Evolutionary conservation across 306 rosid genomes (phyloP).

Genomic region (Inga laurina): DNA sequence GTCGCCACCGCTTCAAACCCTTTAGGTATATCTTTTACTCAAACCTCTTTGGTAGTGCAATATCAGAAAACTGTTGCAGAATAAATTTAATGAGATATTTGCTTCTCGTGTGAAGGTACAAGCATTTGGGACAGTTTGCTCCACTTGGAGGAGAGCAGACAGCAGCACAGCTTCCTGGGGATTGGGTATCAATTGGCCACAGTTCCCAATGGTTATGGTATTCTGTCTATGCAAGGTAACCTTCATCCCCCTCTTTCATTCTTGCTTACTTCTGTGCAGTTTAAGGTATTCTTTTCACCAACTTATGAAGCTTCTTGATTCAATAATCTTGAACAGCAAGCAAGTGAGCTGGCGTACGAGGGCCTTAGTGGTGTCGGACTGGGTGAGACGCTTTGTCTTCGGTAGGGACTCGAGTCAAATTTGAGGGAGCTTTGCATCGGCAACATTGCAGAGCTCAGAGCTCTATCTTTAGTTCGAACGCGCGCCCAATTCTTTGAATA

Average conservation of each 20-base stretch:
- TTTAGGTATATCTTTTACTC: constrained; percentile 57
- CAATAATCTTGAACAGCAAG: constrained; percentile 60
- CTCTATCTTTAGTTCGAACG: background rate
- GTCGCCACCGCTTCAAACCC: constrained; percentile 92
- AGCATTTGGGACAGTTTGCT: constrained; percentile 96
- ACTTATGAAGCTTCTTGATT: constrained; percentile 24
- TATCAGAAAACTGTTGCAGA: background rate
- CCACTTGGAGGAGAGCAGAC: constrained; percentile 98
- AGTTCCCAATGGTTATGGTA: constrained; percentile 99
- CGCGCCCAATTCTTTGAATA: constrained; percentile 21
- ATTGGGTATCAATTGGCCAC: constrained; percentile 93
- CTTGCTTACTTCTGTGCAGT: background rate
- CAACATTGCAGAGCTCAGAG: background rate
- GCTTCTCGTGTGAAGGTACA: constrained; percentile 58
- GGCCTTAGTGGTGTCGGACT: constrained; percentile 82
- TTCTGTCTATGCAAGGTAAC: constrained; percentile 94
- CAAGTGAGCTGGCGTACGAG: constrained; percentile 99
- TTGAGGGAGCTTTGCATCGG: constrained; percentile 27
- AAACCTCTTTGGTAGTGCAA: background rate
- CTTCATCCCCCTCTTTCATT: background rate
- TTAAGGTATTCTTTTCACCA: constrained; percentile 17
- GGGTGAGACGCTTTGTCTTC: constrained; percentile 76
- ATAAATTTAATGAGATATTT: background rate
- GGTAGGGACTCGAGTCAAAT: constrained; percentile 93
- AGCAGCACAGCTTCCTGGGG: constrained; percentile 99